Percentiles rank a stretch among this genome's conserved stretches.
These are phyloP conservation scores for Ambrosia hybrid DNA, from an alignment of 140 eudicot genomes.

Conservation along the genomic window DNA sequence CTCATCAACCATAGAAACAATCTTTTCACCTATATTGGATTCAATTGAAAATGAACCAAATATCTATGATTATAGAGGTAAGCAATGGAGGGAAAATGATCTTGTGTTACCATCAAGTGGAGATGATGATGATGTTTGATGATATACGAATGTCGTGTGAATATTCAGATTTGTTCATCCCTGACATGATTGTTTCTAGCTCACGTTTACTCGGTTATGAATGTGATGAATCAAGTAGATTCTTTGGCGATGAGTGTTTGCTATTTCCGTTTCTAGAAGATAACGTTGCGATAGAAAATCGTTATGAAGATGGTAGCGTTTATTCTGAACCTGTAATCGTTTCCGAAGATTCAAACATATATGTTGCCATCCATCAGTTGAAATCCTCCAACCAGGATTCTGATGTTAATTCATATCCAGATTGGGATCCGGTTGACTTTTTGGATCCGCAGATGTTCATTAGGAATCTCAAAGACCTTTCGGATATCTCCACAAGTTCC, in stretches of 20 bases:
- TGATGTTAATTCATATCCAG: constrained; percentile 46
- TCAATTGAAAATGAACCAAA: constrained; percentile 44
- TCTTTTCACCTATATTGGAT: constrained; percentile 66
- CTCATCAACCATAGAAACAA: constrained; percentile 55
- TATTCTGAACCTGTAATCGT: constrained; percentile 35
- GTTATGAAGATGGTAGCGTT: constrained; percentile 13
- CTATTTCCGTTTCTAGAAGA: constrained; percentile 74
- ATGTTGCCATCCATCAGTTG: constrained; percentile 70
- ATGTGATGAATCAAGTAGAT: constrained; percentile 56
- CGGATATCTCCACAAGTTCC: constrained; percentile 43
- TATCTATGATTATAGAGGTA: constrained; percentile 47
- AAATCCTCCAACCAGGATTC: constrained; percentile 58
- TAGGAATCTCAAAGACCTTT: constrained; percentile 62
- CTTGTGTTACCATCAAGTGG: constrained; percentile 37
- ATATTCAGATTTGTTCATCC: constrained; percentile 68
- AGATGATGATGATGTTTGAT: constrained; percentile 32
- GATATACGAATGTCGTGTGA: constrained; percentile 47
- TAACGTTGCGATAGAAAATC: constrained; percentile 38
- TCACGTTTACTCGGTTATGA: constrained; percentile 55
- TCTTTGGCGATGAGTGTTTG: constrained; percentile 60
- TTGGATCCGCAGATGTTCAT: constrained; percentile 83
- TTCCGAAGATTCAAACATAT: constrained; percentile 64
- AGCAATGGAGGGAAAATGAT: constrained; percentile 37
- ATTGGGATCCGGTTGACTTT: constrained; percentile 66
- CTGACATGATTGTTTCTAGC: constrained; percentile 83